A percentile compares a stretch with the other conserved stretches of the same genome.
Evolutionary conservation across 768 basidiomycete genomes (phyloP).

Genomic region (Wakefieldia striispora): DNA sequence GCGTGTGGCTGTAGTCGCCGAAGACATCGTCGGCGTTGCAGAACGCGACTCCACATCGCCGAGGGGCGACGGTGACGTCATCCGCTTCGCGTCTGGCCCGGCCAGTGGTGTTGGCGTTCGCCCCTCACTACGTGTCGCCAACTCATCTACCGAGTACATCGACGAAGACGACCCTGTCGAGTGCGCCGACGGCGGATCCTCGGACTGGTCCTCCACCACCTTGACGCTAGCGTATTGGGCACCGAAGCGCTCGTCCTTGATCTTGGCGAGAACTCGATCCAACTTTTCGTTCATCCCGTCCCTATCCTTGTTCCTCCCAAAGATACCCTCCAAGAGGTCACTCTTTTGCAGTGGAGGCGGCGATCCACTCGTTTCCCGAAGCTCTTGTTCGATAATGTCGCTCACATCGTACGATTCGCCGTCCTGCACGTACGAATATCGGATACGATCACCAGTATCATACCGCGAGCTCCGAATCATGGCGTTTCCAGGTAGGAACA

Average conservation of each 20-base stretch:
- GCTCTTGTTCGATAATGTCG: constrained; percentile 89
- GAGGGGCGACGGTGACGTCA: constrained; percentile 19
- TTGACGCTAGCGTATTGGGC: constrained; percentile 20
- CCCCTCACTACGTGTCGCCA: constrained; percentile 9
- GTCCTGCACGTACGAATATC: constrained; percentile 94
- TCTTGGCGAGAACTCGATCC: constrained; percentile 72
- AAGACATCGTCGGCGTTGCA: constrained; percentile 25
- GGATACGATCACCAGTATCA: constrained; percentile 67
- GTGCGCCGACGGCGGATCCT: constrained; percentile 26
- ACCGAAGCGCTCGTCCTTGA: constrained; percentile 59
- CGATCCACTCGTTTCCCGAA: constrained; percentile 48
- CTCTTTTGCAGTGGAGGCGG: constrained; percentile 35
- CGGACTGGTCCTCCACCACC: constrained; percentile 12
- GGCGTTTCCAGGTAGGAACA: constrained; percentile 80
- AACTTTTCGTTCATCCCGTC: constrained; percentile 68
- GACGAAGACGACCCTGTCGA: constrained; percentile 42
- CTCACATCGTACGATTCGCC: constrained; percentile 94
- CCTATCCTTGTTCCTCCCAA: constrained; percentile 55
- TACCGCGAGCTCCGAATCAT: constrained; percentile 82
- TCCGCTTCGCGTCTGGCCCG: constrained; percentile 15
- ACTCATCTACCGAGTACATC: constrained; percentile 56
- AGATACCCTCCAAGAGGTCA: constrained; percentile 69
- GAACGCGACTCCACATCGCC: constrained; percentile 25
- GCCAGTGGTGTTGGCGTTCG: constrained; percentile 32
- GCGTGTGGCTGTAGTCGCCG: constrained; percentile 8